phyloP scores from a whole-genome alignment of 257 asterid species.

The Primulina tabacum region DNA sequence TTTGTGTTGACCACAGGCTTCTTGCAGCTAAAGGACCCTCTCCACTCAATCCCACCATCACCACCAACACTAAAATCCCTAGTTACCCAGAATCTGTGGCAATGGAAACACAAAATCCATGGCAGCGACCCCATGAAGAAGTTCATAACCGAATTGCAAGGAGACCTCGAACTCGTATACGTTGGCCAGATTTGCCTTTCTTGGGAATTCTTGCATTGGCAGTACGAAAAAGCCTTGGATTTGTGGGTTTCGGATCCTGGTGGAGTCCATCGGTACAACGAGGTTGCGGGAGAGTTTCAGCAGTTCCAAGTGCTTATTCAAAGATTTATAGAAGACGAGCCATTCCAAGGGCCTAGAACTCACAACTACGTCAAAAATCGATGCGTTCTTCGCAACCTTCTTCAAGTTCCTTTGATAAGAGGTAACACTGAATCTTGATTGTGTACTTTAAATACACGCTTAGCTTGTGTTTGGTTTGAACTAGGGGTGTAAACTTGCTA shows the following conservation, averaged over 20 bases:
- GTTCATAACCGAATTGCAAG: constrained; percentile 65
- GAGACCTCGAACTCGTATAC: constrained; percentile 80
- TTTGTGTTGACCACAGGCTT: constrained; percentile 52
- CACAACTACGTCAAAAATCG: constrained; percentile 60
- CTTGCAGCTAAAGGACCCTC: constrained; percentile 83
- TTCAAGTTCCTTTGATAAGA: constrained; percentile 82
- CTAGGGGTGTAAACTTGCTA: too few relatives aligned
- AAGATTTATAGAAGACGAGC: constrained; percentile 80
- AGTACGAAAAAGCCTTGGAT: constrained; percentile 66
- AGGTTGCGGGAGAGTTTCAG: constrained; percentile 85
- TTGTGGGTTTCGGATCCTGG: constrained; percentile 71
- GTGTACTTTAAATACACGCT: not conserved
- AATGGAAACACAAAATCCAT: constrained; percentile 50
- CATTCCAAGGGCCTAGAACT: constrained; percentile 74
- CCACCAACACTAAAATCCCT: constrained; percentile 62
- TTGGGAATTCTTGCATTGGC: constrained; percentile 93
- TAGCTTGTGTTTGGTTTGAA: too few relatives aligned
- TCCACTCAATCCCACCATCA: constrained; percentile 47
- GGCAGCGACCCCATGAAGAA: constrained; percentile 73
- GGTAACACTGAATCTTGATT: constrained; percentile 33
- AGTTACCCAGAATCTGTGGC: constrained; percentile 54
- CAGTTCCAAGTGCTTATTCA: constrained; percentile 88
- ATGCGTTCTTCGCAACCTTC: constrained; percentile 67
- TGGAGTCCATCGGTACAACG: constrained; percentile 58
- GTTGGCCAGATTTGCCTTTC: constrained; percentile 94